phyloP scores from a whole-genome alignment of 306 rosid species.

The Neltuma alba region DNA sequence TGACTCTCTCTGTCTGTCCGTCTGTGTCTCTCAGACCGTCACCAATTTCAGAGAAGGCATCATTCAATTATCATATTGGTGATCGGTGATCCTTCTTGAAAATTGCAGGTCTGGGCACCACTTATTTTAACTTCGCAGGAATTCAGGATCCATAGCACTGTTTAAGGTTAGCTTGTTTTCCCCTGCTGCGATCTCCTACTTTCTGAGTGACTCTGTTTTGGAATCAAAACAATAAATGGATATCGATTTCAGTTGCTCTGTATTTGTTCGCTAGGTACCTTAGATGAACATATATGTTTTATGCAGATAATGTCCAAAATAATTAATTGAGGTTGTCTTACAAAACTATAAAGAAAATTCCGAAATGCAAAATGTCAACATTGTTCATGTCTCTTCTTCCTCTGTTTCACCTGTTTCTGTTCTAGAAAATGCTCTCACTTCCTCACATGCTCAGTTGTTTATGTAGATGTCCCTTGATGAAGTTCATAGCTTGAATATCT shows the following conservation, averaged over 20 bases:
- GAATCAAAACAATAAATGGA: background rate
- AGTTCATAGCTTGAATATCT: background rate
- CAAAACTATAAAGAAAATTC: background rate
- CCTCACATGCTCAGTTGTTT: background rate
- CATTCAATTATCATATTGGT: background rate
- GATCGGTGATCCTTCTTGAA: conserved; percentile 25
- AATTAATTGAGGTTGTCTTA: background rate
- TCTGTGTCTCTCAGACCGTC: conserved; percentile 18
- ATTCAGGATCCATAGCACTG: conserved; percentile 29
- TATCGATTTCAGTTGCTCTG: background rate
- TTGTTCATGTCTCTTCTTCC: background rate
- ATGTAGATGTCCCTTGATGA: background rate
- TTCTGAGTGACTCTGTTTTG: background rate
- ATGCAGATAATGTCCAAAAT: background rate
- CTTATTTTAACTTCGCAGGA: background rate
- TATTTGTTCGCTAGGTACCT: background rate
- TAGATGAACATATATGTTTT: background rate
- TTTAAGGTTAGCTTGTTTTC: conserved; percentile 38
- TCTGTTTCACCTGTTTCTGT: conserved; percentile 7
- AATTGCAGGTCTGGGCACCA: conserved; percentile 30
- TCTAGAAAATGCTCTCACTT: background rate
- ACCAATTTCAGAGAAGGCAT: conserved; percentile 42
- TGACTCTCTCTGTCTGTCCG: background rate
- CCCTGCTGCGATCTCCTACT: background rate
- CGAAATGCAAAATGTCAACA: background rate